Evolutionary conservation across 2,329 filamentous ascomycete genomes (phyloP).

Genomic region (Fusarium zealandicum): DNA sequence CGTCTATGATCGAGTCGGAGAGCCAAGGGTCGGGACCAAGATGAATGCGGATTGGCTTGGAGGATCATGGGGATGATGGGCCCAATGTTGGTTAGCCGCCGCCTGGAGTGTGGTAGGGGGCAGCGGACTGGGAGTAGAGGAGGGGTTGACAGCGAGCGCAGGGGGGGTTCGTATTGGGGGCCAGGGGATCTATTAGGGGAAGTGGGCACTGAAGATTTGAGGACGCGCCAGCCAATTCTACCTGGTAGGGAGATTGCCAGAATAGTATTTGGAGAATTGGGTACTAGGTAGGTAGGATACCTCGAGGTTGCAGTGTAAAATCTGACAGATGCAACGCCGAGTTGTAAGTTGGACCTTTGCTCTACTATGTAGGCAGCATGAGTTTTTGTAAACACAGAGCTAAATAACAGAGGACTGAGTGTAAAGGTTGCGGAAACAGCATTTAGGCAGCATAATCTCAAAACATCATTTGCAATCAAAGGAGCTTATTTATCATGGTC

Average conservation of each 20-base stretch:
- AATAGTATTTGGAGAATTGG: too few relatives aligned
- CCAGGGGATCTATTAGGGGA: conserved; percentile 29
- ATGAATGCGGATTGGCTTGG: conserved; percentile 31
- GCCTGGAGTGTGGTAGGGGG: conserved; percentile 8
- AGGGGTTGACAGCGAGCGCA: not conserved
- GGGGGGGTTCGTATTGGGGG: conserved; percentile 1
- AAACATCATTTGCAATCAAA: not conserved
- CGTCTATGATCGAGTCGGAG: conserved; percentile 10
- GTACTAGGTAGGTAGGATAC: too few relatives aligned
- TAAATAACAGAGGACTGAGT: too few relatives aligned
- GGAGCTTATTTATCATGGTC: not conserved
- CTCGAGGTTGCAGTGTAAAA: too few relatives aligned
- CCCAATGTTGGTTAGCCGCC: conserved; percentile 34
- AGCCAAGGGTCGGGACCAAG: conserved; percentile 21
- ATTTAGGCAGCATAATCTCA: too few relatives aligned
- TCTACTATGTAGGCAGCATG: too few relatives aligned
- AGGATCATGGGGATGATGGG: conserved; percentile 27
- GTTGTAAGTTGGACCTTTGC: too few relatives aligned
- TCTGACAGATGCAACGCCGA: too few relatives aligned
- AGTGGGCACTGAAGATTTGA: conserved; percentile 31
- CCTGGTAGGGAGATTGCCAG: not conserved
- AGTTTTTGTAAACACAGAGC: too few relatives aligned
- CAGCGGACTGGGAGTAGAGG: conserved; percentile 9
- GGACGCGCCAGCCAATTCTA: conserved; percentile 17
- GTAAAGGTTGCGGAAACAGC: too few relatives aligned